Evolutionary conservation across 2,329 filamentous ascomycete species (phyloP).

Genomic region (Parastagonospora avenae): DNA sequence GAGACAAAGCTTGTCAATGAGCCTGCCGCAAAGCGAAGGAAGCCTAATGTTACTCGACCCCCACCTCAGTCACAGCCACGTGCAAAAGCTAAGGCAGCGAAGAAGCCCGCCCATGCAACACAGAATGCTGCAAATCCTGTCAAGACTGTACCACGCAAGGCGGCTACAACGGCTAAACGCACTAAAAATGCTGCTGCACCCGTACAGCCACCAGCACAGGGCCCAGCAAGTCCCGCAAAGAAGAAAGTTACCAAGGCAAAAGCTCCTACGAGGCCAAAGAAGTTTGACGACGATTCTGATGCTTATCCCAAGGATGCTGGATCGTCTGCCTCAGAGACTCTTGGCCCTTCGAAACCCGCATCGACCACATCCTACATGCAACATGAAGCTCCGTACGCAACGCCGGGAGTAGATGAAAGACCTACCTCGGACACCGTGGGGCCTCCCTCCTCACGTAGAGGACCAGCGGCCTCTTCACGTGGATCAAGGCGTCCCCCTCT

Average conservation of each 20-base stretch:
- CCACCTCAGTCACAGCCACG: neutral
- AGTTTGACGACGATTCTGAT: too few species aligned
- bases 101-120: neutral
- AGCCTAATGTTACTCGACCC: neutral
- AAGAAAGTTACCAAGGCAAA: too few species aligned
- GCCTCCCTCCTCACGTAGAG: too few species aligned
- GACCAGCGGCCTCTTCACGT: too few species aligned
- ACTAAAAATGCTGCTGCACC: neutral
- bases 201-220: neutral
- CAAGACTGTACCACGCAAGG: slow-evolving; percentile 7
- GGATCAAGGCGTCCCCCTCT: neutral
- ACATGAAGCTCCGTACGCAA: too few species aligned
- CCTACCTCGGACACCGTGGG: too few species aligned
- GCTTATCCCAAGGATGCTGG: too few species aligned
- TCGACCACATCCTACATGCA: too few species aligned
- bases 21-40: slow-evolving; percentile 3
- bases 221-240: neutral
- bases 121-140: slow-evolving; percentile 3
- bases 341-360: too few species aligned
- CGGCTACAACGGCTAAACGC: neutral
- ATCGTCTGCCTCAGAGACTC: too few species aligned
- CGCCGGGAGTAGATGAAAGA: too few species aligned
- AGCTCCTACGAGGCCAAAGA: too few species aligned
- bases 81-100: neutral
- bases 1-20: neutral